Percentiles rank a stretch among this genome's conserved stretches.
Evolutionary conservation across 306 rosid genomes (phyloP).

Genomic region (Prunus fruticosa): DNA sequence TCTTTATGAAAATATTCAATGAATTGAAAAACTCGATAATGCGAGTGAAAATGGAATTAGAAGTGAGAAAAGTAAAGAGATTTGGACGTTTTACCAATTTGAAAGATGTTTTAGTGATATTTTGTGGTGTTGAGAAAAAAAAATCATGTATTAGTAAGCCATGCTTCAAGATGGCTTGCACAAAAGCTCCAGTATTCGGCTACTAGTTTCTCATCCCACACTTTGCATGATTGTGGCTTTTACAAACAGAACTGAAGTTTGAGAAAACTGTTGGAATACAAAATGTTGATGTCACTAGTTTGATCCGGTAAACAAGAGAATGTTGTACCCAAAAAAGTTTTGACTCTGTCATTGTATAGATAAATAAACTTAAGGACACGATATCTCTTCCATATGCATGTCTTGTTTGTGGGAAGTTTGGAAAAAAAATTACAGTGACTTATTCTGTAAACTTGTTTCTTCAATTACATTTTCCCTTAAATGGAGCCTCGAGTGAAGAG

Average conservation of each 20-base stretch:
- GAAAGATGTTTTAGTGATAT: not conserved
- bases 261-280: not conserved
- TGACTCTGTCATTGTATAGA: not conserved
- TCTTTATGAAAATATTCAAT: not conserved
- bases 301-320: not conserved
- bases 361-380: not conserved
- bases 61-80: not conserved
- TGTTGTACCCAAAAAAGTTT: not conserved
- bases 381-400: not conserved
- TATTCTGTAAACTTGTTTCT: not conserved
- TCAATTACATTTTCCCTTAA: not conserved
- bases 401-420: not conserved
- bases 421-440: not conserved
- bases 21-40: not conserved
- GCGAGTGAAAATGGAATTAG: not conserved
- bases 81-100: not conserved
- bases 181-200: not conserved
- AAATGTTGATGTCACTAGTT: not conserved
- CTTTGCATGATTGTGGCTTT: not conserved
- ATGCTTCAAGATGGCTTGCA: not conserved
- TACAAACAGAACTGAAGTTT: not conserved
- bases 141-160: not conserved
- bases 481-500: conserved; percentile 70
- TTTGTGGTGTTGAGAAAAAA: not conserved
- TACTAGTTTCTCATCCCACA: not conserved